Evolutionary conservation across 2,329 filamentous ascomycete species (phyloP), one percentile per base, ranked within the genome.

Genomic region (Aspergillus felis): DNA sequence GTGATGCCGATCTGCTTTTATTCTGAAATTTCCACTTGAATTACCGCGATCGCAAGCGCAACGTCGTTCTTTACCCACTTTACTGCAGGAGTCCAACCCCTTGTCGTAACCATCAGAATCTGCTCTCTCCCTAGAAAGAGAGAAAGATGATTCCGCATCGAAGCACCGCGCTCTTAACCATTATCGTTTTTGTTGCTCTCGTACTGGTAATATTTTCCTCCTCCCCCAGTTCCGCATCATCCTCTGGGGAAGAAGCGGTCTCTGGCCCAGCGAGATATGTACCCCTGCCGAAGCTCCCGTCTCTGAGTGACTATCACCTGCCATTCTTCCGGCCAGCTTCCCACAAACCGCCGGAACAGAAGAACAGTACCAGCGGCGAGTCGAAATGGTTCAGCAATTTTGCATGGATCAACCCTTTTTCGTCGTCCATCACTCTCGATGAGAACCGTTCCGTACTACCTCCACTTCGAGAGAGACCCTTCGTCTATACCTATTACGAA

Each of bases 401-500:
- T 87, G 91, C 88, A 71, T 97, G 92, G 92, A 82, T 90, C 66
- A 90, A 89, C 60, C 91, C 92, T 2, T 97, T 97, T 73, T 96
- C 92, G 20, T 92, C 87, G 47, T 84, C 86, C 17, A 81, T 94
- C 57, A 86, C 85, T 0, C 81, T 94, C 56, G 92, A 96, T 69
- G 89, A 96, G 72, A 88, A 89, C 68, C 84, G 91, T 54, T 87
- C 89, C 7, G 83, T 97, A 55, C 85, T 97, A 3, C 94, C 94
- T 50, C 90, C 90, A 2, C 78, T 96, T 28, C 76, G 73, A 50
- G 78, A 83, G 32, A 84, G 93, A 24, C 86, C 88, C 25, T 82
- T 86, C 1, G 87, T 97, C 55, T 97, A 96, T 76, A 96, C 92
- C 62, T 97, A 93, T 74, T 96, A 96, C 72, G 91, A 96, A 68